Conservation (phyloP, 495 filamentous ascomycete genomes). For the Neurospora sp. region DNA sequence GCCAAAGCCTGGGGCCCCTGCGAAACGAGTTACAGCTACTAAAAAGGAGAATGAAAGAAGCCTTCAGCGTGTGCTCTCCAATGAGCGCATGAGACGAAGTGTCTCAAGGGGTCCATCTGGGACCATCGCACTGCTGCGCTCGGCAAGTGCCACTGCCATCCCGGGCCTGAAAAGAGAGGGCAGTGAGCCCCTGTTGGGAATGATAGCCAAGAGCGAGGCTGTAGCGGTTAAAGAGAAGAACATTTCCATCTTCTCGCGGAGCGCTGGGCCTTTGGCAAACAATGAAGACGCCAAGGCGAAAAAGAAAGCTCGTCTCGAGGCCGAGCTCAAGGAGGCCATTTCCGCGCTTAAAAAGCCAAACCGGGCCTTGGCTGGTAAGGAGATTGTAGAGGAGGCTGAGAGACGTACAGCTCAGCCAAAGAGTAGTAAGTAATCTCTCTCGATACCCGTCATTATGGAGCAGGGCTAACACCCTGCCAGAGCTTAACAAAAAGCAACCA, state of each 20-base stretch:
- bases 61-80: conserved; percentile 62
- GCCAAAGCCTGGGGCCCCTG: conserved; percentile 45
- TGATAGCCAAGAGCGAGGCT: conserved; percentile 36
- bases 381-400: conserved; percentile 60
- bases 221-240: conserved; percentile 28
- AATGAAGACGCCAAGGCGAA: conserved; percentile 51
- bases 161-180: conserved; percentile 53
- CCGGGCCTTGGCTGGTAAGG: conserved; percentile 62
- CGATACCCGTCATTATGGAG: neutral
- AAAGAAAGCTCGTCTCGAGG: conserved; percentile 66
- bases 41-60: conserved; percentile 48
- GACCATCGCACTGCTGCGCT: conserved; percentile 53
- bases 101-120: conserved; percentile 41
- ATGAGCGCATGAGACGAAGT: conserved; percentile 46
- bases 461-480: conserved; percentile 27
- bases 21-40: conserved; percentile 39
- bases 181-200: conserved; percentile 48
- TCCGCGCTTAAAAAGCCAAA: conserved; percentile 78
- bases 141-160: conserved; percentile 52
- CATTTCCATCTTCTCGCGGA: conserved; percentile 13
- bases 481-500: conserved; percentile 58
- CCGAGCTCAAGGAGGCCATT: conserved; percentile 78
- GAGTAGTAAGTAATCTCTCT: conserved; percentile 20
- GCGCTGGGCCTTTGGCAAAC: conserved; percentile 10
- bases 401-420: conserved; percentile 39